A percentile compares a stretch with the other conserved stretches of the same genome.
phyloP scores from a whole-genome alignment of 2,329 filamentous ascomycete genomes.

The Aspergillus sojae region DNA sequence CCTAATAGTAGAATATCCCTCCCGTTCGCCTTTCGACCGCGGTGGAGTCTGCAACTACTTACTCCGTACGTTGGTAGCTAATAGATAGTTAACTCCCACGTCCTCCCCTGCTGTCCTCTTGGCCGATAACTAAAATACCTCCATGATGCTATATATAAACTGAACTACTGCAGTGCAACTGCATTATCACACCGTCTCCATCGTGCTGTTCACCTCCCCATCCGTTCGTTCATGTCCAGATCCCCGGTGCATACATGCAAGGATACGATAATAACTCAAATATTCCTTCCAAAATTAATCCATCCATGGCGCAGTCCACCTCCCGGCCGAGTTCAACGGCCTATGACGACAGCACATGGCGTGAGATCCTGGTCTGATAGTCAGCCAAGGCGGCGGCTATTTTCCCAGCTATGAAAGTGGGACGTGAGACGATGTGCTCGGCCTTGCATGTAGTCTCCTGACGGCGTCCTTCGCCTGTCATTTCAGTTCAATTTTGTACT shows the following conservation, averaged over 20 bases:
- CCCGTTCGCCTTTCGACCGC: neutral
- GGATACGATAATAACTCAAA: neutral
- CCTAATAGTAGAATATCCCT: neutral
- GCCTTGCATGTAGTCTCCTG: neutral
- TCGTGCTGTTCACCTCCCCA: neutral
- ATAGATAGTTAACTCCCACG: neutral
- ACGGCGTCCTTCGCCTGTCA: neutral
- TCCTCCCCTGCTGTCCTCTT: neutral
- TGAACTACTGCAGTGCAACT: neutral
- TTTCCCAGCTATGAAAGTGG: neutral
- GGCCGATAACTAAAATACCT: neutral
- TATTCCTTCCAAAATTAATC: neutral
- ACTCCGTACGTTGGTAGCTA: neutral
- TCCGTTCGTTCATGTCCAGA: neutral
- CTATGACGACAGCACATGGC: neutral
- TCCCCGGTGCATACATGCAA: neutral
- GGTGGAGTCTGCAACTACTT: neutral
- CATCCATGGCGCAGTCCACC: neutral
- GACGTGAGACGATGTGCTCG: neutral
- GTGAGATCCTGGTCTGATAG: neutral
- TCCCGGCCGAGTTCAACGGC: neutral
- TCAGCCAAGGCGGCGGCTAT: neutral
- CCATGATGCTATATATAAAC: neutral
- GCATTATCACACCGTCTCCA: slow-evolving; percentile 7
- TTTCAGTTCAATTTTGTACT: neutral